Conservation (phyloP, 2,329 filamentous ascomycete species). For the Aspergillus luchuensis region DNA sequence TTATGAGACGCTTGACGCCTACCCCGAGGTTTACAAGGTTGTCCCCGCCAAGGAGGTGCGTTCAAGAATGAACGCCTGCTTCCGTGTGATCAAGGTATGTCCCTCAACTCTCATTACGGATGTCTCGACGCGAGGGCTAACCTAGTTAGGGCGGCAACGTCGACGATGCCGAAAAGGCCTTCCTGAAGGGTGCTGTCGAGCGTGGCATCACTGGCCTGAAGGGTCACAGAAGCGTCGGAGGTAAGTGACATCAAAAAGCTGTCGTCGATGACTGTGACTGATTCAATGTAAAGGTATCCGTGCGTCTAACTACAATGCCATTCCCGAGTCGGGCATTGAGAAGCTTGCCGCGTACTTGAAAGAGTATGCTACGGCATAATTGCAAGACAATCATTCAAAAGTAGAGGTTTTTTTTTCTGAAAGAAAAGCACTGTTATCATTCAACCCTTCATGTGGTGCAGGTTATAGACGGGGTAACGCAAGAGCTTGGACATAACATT, state of each 20-base stretch:
- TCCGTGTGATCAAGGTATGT: slow-evolving; percentile 63
- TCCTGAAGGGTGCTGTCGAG: slow-evolving; percentile 71
- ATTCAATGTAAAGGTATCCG: slow-evolving; percentile 59
- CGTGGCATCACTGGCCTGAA: slow-evolving; percentile 76
- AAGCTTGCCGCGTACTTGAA: slow-evolving; percentile 48
- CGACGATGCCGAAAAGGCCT: slow-evolving; percentile 70
- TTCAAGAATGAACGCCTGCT: slow-evolving; percentile 95
- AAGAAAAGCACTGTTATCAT: background rate
- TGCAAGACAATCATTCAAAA: no score
- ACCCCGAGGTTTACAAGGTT: slow-evolving; percentile 72
- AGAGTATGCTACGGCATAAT: slow-evolving; percentile 52
- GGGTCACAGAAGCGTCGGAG: slow-evolving; percentile 83
- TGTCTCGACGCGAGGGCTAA: background rate
- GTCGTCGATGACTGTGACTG: background rate
- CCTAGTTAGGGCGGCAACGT: slow-evolving; percentile 58
- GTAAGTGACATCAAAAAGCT: slow-evolving; percentile 37
- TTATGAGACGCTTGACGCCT: slow-evolving; percentile 74
- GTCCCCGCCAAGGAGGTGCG: slow-evolving; percentile 74
- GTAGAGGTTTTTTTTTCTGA: no score
- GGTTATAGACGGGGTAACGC: background rate
- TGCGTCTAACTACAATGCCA: slow-evolving; percentile 86
- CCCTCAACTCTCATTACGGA: background rate
- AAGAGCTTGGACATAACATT: background rate
- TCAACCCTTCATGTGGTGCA: background rate
- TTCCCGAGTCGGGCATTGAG: slow-evolving; percentile 56